A percentile compares a stretch with the other conserved stretches of the same genome.
Evolutionary conservation across 176 grass and related monocot species (phyloP).

Genomic region (Metroxylon sagu): DNA sequence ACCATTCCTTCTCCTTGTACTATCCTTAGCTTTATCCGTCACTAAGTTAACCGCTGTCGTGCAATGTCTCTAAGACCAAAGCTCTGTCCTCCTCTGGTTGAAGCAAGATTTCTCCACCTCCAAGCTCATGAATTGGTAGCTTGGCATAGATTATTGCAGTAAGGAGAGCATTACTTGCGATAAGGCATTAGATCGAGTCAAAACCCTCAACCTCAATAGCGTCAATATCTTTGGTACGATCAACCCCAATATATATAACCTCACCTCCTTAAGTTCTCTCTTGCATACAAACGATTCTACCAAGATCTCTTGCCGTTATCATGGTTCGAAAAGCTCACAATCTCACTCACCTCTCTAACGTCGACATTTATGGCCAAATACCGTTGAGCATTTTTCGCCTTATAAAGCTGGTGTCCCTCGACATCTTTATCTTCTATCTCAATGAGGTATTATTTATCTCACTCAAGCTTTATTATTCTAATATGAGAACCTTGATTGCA

Average conservation of each 20-base stretch:
- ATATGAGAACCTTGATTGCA: conserved; percentile 16
- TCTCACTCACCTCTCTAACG: conserved; percentile 32
- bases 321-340: conserved; percentile 32
- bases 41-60: not conserved
- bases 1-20: not conserved
- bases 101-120: conserved; percentile 21
- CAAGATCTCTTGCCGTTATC: conserved; percentile 16
- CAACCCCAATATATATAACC: conserved; percentile 19
- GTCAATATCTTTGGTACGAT: conserved; percentile 11
- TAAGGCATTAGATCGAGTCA: not conserved
- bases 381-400: conserved; percentile 23
- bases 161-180: conserved; percentile 28
- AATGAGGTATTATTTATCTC: not conserved
- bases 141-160: conserved; percentile 22
- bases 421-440: conserved; percentile 18
- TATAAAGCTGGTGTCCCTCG: conserved; percentile 26
- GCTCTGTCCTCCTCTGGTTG: conserved; percentile 19
- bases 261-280: conserved; percentile 30
- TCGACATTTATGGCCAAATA: conserved; percentile 30
- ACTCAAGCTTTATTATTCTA: conserved; percentile 12
- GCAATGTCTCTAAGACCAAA: conserved; percentile 29
- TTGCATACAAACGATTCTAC: conserved; percentile 28
- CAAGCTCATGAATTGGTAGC: conserved; percentile 19
- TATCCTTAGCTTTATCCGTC: not conserved
- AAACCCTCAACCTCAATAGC: conserved; percentile 24